Base-by-base conservation (phyloP, 352 stramenopile species). In the Elongisporangium anandrum region DNA sequence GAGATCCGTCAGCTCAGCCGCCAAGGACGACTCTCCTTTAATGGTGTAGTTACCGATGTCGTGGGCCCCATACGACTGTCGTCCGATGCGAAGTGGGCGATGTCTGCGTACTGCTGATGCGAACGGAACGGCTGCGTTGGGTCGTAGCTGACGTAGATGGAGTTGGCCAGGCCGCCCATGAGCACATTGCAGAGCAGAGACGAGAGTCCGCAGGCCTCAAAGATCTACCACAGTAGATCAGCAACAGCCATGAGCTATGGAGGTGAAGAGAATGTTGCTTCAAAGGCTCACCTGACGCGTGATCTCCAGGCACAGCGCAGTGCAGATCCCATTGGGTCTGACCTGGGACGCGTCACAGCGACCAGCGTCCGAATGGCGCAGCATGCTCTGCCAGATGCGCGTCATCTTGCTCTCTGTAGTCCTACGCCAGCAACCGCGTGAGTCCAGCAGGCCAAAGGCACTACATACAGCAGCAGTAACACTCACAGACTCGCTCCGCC, bases 101-200 rank as follows among this genome's bases (percentile, higher is more conserved):
- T 21, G 24, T 88, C 69, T 0, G 80, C 77, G 34, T 85, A 77
- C 50, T 81, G 73, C 24, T 64, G 53, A 15, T 88, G 70, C 6
- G 69, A 52, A 26, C 76, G 56, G n/a, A 61, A 75, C 5, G 50
- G 23, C 26, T 77, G 59, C 4, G 67, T 66, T 0, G 70, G 66
- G 38, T 86, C 73, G 61, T 84, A 92, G 6, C 61, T 59, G 1
- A 50, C 38, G 48, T 87, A 90, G 19, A 90, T 73, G 8, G 77
- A 88, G 61, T 92, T 88, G 24, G 75, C 70, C 3, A 92, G 63
- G 0, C 76, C 79, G 9, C 73, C 78, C 1, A 88, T 20, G 4
- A 92, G 57, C 10, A 89, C 23, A 17, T 73, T 79, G 1, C 59
- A 60, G 21, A 91, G 52, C 54, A 81, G 58, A 22, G 61, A 34